A percentile compares a stretch with the other conserved stretches of the same genome.
Evolutionary conservation across 2,329 filamentous ascomycete genomes (phyloP).

Genomic region (Trichoderma simmonsii): DNA sequence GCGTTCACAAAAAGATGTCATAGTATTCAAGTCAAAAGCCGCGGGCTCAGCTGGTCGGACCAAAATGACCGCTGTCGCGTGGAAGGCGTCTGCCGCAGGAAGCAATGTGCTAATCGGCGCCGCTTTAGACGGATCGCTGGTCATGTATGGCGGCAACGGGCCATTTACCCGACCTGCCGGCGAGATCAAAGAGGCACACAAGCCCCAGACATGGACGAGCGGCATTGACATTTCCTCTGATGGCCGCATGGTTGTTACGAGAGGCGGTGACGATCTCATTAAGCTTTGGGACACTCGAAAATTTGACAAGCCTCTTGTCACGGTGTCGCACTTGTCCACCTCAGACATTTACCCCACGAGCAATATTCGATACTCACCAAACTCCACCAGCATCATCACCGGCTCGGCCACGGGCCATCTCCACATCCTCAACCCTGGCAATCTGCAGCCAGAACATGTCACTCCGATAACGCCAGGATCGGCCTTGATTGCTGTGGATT

Average conservation of each 20-base stretch:
- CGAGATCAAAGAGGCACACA: constrained; percentile 82
- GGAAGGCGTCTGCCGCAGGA: constrained; percentile 73
- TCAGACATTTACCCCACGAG: constrained; percentile 79
- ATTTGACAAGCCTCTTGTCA: constrained; percentile 85
- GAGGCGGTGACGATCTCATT: constrained; percentile 87
- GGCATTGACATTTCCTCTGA: constrained; percentile 89
- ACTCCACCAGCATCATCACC: constrained; percentile 78
- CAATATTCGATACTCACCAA: constrained; percentile 87
- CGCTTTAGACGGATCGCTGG: constrained; percentile 82
- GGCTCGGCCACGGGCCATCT: constrained; percentile 83
- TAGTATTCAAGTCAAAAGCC: constrained; percentile 93
- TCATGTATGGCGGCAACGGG: constrained; percentile 89
- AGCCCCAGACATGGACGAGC: constrained; percentile 81
- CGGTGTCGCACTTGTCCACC: constrained; percentile 74
- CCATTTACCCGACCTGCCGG: constrained; percentile 78
- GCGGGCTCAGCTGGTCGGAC: constrained; percentile 84
- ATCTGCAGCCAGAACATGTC: constrained; percentile 76
- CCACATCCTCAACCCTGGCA: constrained; percentile 91
- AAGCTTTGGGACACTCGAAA: constrained; percentile 97
- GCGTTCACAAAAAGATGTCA: constrained; percentile 84
- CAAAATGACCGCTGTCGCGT: constrained; percentile 88
- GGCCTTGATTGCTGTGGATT: constrained; percentile 78
- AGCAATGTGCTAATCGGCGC: constrained; percentile 76
- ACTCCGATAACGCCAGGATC: constrained; percentile 86
- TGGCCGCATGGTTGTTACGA: constrained; percentile 83